phyloP scores from a whole-genome alignment of 164 flowering plant genomes.

The Litsea cubeba region DNA sequence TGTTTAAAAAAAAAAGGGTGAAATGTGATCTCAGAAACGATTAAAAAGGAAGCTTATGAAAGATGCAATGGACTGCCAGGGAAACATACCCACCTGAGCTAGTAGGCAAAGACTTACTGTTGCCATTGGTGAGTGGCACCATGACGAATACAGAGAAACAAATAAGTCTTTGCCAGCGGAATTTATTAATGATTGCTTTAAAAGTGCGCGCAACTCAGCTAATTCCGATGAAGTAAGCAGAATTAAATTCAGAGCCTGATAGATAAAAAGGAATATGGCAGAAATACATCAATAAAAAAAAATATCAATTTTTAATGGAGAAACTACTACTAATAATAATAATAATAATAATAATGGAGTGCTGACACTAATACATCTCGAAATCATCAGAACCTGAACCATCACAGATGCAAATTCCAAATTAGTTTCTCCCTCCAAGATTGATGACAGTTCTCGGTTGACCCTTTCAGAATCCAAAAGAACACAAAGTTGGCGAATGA shows the following conservation, averaged over 20 bases:
- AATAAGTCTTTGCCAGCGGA: no score
- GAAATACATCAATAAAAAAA: neutral
- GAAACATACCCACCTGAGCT: no score
- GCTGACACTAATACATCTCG: neutral
- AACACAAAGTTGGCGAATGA: slow-evolving; percentile 85
- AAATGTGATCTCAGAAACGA: no score
- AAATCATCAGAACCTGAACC: slow-evolving; percentile 75
- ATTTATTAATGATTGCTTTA: no score
- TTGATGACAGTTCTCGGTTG: slow-evolving; percentile 75
- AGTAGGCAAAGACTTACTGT: no score
- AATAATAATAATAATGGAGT: neutral
- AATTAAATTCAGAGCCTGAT: slow-evolving; percentile 92
- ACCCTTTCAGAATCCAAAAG: slow-evolving; percentile 88
- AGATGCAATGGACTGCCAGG: no score
- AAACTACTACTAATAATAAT: neutral
- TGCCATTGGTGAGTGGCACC: no score
- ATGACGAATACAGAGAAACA: no score
- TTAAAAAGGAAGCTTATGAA: no score
- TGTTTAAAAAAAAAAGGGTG: no score
- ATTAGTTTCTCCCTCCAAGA: slow-evolving; percentile 77
- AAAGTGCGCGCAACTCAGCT: slow-evolving; percentile 62
- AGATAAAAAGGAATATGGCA: slow-evolving; percentile 8
- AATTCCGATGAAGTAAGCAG: slow-evolving; percentile 88
- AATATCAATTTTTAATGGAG: neutral
- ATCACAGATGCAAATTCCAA: slow-evolving; percentile 84